Evolutionary conservation across 2,329 filamentous ascomycete species (phyloP).

Genomic region (Colletotrichum spaethianum): DNA sequence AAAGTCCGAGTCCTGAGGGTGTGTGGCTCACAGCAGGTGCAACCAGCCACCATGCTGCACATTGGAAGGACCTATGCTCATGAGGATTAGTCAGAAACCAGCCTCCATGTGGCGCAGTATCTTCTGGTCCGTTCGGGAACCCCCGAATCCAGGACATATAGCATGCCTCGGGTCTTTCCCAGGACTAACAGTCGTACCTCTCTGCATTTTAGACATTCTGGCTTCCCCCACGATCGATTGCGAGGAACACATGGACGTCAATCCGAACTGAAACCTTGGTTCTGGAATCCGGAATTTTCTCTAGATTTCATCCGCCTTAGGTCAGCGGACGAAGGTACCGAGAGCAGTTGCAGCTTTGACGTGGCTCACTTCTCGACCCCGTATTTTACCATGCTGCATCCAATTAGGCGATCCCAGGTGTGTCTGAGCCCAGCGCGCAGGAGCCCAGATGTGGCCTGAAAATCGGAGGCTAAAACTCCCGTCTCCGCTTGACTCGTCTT

Average conservation of each 20-base stretch:
- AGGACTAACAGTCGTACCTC: background rate
- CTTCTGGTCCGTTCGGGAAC: constrained; percentile 6
- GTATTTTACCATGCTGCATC: background rate
- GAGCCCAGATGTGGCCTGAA: constrained; percentile 15
- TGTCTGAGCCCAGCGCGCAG: background rate
- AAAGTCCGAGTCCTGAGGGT: background rate
- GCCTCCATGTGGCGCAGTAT: constrained; percentile 10
- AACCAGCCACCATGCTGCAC: constrained; percentile 15
- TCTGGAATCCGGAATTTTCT: background rate
- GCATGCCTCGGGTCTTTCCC: background rate
- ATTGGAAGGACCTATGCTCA: background rate
- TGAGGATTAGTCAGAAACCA: background rate
- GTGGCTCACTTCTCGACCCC: background rate
- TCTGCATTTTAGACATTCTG: background rate
- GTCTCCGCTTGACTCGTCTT: constrained; percentile 38
- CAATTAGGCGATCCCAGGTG: constrained; percentile 2
- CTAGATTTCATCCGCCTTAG: background rate
- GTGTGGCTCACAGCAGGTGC: constrained; percentile 5
- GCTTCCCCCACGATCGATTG: background rate
- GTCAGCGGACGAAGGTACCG: background rate
- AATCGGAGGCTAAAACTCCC: constrained; percentile 40
- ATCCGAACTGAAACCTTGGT: background rate
- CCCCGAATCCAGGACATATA: background rate
- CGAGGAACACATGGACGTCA: background rate
- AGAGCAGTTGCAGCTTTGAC: background rate